Evolutionary conservation across 352 stramenopile species (phyloP).

Genomic region (Pythium sukuiense): DNA sequence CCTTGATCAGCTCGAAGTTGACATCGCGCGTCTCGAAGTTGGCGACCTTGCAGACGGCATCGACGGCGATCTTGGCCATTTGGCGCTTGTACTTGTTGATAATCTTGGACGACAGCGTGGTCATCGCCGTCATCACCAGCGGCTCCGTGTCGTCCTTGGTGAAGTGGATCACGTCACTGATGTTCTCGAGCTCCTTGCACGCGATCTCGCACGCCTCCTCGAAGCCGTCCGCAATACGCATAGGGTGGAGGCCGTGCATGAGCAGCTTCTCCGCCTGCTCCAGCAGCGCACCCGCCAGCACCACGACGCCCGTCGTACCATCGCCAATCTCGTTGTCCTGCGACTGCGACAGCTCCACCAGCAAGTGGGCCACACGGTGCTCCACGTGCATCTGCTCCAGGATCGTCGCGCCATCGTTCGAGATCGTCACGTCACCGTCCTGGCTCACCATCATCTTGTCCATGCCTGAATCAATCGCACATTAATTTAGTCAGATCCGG

Average conservation of each 20-base stretch:
- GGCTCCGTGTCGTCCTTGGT: slow-evolving; percentile 93
- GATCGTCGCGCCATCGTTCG: slow-evolving; percentile 99
- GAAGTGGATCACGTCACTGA: slow-evolving; percentile 97
- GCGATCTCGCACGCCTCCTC: slow-evolving; percentile 97
- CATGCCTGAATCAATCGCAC: slow-evolving; percentile 72
- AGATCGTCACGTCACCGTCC: slow-evolving; percentile 99
- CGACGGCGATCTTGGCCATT: slow-evolving; percentile 98
- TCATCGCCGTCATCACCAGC: slow-evolving; percentile 97
- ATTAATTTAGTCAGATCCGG: background rate
- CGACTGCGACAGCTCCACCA: slow-evolving; percentile 98
- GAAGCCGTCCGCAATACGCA: slow-evolving; percentile 98
- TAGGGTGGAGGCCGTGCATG: slow-evolving; percentile 96
- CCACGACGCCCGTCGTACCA: slow-evolving; percentile 99
- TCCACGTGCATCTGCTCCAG: slow-evolving; percentile 99
- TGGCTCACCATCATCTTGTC: slow-evolving; percentile 99
- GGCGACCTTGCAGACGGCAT: slow-evolving; percentile 97
- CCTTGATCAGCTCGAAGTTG: slow-evolving; percentile 99
- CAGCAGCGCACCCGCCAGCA: slow-evolving; percentile 96
- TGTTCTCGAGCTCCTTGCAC: slow-evolving; percentile 93
- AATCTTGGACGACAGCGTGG: slow-evolving; percentile 99
- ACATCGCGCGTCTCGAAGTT: slow-evolving; percentile 99
- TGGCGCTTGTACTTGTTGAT: slow-evolving; percentile 98
- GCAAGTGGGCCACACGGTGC: slow-evolving; percentile 97
- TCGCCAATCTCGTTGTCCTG: slow-evolving; percentile 99
- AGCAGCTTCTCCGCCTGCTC: slow-evolving; percentile 98